Conservation (phyloP, 495 filamentous ascomycete genomes). For the Lophiostoma macrostomum region DNA sequence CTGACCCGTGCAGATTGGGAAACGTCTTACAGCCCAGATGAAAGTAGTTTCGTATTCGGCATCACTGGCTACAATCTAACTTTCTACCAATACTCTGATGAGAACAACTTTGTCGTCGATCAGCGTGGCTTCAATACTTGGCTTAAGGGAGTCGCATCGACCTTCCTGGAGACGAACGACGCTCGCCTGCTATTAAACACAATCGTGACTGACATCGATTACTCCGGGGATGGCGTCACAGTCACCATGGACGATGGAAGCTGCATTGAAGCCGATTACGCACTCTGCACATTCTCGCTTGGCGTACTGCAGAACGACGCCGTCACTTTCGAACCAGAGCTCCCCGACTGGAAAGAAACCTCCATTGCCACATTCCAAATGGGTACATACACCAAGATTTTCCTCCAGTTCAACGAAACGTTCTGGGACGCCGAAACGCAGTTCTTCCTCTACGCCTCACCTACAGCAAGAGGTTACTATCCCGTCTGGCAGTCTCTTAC, state of each 20-base stretch:
- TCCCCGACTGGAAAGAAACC: slow-evolving; percentile 65
- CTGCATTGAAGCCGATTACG: slow-evolving; percentile 61
- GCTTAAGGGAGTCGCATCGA: slow-evolving; percentile 59
- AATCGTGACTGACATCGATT: slow-evolving; percentile 57
- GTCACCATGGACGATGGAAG: slow-evolving; percentile 54
- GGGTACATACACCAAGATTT: slow-evolving; percentile 78
- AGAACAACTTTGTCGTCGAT: slow-evolving; percentile 67
- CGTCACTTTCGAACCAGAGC: slow-evolving; percentile 57
- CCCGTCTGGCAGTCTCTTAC: slow-evolving; percentile 69
- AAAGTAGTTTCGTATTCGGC: slow-evolving; percentile 41
- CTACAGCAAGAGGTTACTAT: slow-evolving; percentile 62
- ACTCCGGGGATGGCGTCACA: slow-evolving; percentile 53
- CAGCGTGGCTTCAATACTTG: slow-evolving; percentile 64
- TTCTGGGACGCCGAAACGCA: slow-evolving; percentile 69
- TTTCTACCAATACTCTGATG: slow-evolving; percentile 48
- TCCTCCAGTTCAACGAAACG: slow-evolving; percentile 66
- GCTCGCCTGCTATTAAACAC: slow-evolving; percentile 59
- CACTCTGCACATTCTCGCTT: slow-evolving; percentile 59
- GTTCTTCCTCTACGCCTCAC: slow-evolving; percentile 69
- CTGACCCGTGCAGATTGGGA: slow-evolving; percentile 45
- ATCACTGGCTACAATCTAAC: slow-evolving; percentile 43
- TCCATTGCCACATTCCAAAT: slow-evolving; percentile 67
- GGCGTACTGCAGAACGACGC: slow-evolving; percentile 66
- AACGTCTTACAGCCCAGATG: slow-evolving; percentile 40
- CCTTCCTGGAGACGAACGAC: slow-evolving; percentile 58